Conservation (phyloP, 2,329 filamentous ascomycete genomes). For the Xylariomycetidae sp. region DNA sequence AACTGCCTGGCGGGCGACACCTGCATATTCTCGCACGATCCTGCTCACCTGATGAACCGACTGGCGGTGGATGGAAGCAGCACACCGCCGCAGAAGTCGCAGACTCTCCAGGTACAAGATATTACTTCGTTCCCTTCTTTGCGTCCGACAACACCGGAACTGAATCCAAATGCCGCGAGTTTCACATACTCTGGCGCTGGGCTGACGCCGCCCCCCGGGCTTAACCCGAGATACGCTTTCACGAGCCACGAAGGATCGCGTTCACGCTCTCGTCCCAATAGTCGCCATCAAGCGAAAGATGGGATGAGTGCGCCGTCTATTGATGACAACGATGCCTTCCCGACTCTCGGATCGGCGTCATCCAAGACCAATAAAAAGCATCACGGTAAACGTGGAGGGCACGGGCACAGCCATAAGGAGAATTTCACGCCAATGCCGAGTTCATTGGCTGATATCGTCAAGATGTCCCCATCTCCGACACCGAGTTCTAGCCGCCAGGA, state of each 20-base stretch:
- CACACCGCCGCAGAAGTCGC: slow-evolving; percentile 59
- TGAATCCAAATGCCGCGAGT: slow-evolving; percentile 44
- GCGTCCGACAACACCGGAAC: slow-evolving; percentile 52
- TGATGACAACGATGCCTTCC: slow-evolving; percentile 94
- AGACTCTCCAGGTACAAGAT: slow-evolving; percentile 74
- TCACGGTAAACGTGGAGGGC: slow-evolving; percentile 83
- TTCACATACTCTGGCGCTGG: slow-evolving; percentile 48
- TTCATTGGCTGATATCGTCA: slow-evolving; percentile 88
- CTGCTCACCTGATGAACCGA: slow-evolving; percentile 76
- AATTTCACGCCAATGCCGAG: slow-evolving; percentile 61
- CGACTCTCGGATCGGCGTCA: slow-evolving; percentile 72
- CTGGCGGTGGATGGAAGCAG: slow-evolving; percentile 65
- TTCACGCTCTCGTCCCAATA: slow-evolving; percentile 75
- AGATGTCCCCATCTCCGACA: slow-evolving; percentile 84
- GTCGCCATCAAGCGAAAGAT: slow-evolving; percentile 62
- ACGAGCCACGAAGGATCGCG: slow-evolving; percentile 54
- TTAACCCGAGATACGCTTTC: slow-evolving; percentile 55
- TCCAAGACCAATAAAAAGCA: slow-evolving; percentile 81
- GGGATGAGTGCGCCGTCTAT: slow-evolving; percentile 68
- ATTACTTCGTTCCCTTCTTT: slow-evolving; percentile 80
- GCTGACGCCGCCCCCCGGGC: slow-evolving; percentile 62
- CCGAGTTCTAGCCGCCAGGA: slow-evolving; percentile 55
- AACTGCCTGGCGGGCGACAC: slow-evolving; percentile 91
- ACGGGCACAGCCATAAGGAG: slow-evolving; percentile 66
- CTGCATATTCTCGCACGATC: slow-evolving; percentile 96